A percentile compares a stretch with the other conserved stretches of the same genome.
Evolutionary conservation across 139 green algal genomes (phyloP).

Genomic region (Asterochloris erici): DNA sequence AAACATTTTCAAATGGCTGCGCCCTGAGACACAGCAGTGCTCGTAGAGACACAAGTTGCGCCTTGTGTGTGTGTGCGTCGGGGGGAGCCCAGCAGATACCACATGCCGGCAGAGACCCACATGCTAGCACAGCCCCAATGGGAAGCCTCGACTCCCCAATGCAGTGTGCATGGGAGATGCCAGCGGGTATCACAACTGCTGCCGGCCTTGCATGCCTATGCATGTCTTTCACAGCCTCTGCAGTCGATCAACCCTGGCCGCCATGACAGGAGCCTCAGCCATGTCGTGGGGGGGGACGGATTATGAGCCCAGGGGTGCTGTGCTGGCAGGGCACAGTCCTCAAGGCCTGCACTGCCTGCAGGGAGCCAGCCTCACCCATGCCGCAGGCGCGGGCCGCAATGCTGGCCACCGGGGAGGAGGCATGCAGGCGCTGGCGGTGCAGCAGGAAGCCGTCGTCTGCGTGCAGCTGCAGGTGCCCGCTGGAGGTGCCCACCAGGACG

Average conservation of each 20-base stretch:
- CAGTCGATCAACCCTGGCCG: neutral
- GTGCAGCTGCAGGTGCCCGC: slow-evolving; percentile 62
- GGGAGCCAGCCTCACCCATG: neutral
- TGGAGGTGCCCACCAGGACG: slow-evolving; percentile 53
- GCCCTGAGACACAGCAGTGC: neutral
- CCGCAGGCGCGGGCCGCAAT: neutral
- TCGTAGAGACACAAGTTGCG: neutral
- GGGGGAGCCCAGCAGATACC: too few relatives aligned
- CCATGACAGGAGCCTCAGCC: neutral
- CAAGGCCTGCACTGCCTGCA: too few relatives aligned
- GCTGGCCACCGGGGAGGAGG: neutral
- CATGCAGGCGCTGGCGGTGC: slow-evolving; percentile 50
- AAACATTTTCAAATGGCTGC: neutral
- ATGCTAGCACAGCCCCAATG: too few relatives aligned
- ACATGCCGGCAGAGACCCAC: too few relatives aligned
- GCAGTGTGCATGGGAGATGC: too few relatives aligned
- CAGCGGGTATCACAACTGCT: too few relatives aligned
- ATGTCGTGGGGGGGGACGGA: neutral
- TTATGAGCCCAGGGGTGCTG: slow-evolving; percentile 40
- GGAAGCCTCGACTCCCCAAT: too few relatives aligned
- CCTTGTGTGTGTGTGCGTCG: too few relatives aligned
- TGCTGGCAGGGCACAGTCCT: slow-evolving; percentile 35
- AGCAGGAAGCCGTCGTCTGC: slow-evolving; percentile 31
- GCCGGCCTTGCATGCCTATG: neutral
- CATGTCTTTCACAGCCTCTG: neutral